Conservation (phyloP, 768 basidiomycete genomes). For the Lactarius psammicola region DNA sequence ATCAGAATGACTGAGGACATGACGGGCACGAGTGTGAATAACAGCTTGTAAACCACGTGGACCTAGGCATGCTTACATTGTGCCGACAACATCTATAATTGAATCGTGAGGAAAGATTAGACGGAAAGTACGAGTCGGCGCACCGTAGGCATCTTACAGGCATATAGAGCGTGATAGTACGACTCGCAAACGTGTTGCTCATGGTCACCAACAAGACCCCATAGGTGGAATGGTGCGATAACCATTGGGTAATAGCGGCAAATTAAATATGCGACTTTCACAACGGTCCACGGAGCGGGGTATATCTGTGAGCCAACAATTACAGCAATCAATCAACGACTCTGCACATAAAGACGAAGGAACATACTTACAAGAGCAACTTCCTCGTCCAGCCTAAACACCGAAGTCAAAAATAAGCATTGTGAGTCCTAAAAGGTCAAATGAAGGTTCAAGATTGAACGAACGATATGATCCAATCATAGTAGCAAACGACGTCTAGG, state of each 20-base stretch:
- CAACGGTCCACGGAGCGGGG: conserved; percentile 12
- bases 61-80: conserved; percentile 10
- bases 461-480: conserved; percentile 29
- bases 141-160: conserved; percentile 18
- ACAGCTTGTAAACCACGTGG: background rate
- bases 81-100: conserved; percentile 15
- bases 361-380: conserved; percentile 9
- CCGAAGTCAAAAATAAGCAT: background rate
- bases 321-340: background rate
- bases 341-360: no score
- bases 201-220: conserved; percentile 18
- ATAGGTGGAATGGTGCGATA: conserved; percentile 22
- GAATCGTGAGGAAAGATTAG: background rate
- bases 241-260: conserved; percentile 24
- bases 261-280: conserved; percentile 23
- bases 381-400: conserved; percentile 23
- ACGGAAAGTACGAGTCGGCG: background rate
- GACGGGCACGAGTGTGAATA: background rate
- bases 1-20: conserved; percentile 23
- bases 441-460: conserved; percentile 4
- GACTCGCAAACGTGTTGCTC: background rate
- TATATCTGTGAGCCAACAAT: conserved; percentile 19
- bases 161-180: conserved; percentile 18
- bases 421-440: background rate
- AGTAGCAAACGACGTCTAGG: conserved; percentile 25